Conservation (phyloP, 352 stramenopile genomes). For the Pythium monospermum region DNA sequence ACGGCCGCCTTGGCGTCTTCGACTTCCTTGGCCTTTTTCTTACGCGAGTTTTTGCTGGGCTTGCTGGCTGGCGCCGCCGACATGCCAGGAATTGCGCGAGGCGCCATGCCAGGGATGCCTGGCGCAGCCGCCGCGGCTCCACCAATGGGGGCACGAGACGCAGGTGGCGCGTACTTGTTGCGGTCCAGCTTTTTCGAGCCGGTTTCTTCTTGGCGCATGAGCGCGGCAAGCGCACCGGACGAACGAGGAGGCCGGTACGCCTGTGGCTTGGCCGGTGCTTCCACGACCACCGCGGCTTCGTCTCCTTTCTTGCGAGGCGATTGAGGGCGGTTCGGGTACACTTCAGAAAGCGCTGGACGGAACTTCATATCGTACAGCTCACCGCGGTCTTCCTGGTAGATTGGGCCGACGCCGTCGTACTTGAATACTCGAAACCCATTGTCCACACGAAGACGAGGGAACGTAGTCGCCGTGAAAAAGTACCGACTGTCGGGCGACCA, state of each 20-base stretch:
- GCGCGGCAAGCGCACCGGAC: slow-evolving; percentile 88
- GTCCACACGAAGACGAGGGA: slow-evolving; percentile 98
- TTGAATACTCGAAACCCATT: slow-evolving; percentile 96
- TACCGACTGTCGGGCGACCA: slow-evolving; percentile 95
- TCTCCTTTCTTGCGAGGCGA: slow-evolving; percentile 72
- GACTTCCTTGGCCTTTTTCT: slow-evolving; percentile 83
- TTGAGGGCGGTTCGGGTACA: slow-evolving; percentile 87
- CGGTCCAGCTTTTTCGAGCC: slow-evolving; percentile 78
- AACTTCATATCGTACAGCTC: slow-evolving; percentile 89
- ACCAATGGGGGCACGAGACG: slow-evolving; percentile 25
- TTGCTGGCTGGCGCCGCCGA: slow-evolving; percentile 51
- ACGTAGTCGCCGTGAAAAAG: slow-evolving; percentile 95
- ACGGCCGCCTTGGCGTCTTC: slow-evolving; percentile 61
- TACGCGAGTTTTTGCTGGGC: slow-evolving; percentile 69
- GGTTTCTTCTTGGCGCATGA: slow-evolving; percentile 89
- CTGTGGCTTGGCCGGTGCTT: slow-evolving; percentile 57
- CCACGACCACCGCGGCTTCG: slow-evolving; percentile 33
- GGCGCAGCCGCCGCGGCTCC: slow-evolving; percentile 6
- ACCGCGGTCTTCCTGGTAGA: slow-evolving; percentile 76
- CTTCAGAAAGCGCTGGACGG: slow-evolving; percentile 58
- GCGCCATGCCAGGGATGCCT: slow-evolving; percentile 42
- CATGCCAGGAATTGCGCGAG: slow-evolving; percentile 66
- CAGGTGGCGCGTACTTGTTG: slow-evolving; percentile 75
- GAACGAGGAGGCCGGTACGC: slow-evolving; percentile 86
- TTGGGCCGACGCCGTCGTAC: slow-evolving; percentile 92